phyloP scores from a whole-genome alignment of 1,284 basidiomycete genomes.

The Gastroboletus turbinatus region DNA sequence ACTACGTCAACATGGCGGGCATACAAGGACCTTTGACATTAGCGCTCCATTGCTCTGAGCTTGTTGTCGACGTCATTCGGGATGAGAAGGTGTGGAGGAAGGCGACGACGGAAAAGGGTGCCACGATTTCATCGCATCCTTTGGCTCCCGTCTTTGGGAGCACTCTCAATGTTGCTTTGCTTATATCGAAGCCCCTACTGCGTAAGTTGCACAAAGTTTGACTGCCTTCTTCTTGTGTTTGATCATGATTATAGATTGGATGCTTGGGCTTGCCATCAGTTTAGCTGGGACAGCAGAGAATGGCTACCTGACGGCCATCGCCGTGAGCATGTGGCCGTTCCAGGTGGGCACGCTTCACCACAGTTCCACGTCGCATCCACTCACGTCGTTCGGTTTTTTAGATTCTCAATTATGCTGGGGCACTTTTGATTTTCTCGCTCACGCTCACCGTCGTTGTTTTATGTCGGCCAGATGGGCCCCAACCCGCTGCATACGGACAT shows the following conservation, averaged over 20 bases:
- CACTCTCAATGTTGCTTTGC: conserved; percentile 13
- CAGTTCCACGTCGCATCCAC: background rate
- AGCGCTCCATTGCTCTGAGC: conserved; percentile 31
- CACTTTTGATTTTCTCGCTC: conserved; percentile 22
- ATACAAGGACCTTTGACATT: conserved; percentile 33
- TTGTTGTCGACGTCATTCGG: conserved; percentile 30
- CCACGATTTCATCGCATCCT: conserved; percentile 19
- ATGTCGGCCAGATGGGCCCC: conserved; percentile 23
- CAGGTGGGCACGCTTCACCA: conserved; percentile 19
- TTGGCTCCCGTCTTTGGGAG: conserved; percentile 24
- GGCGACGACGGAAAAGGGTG: conserved; percentile 16
- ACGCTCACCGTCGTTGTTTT: conserved; percentile 18
- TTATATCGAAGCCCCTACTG: conserved; percentile 25
- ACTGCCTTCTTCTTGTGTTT: background rate
- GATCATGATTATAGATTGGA: conserved; percentile 26
- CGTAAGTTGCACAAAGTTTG: conserved; percentile 22
- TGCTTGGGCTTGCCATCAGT: conserved; percentile 33
- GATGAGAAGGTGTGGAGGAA: conserved; percentile 31
- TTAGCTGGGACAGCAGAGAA: conserved; percentile 13
- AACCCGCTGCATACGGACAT: conserved; percentile 34
- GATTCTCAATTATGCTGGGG: conserved; percentile 30
- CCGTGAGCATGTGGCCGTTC: conserved; percentile 28
- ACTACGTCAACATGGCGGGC: conserved; percentile 27
- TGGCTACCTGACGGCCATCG: conserved; percentile 17
- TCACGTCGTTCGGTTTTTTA: conserved; percentile 8